A percentile compares a stretch with the other conserved stretches of the same genome.
These are phyloP conservation scores for Tolypocladium sp. DNA, from an alignment of 2,329 filamentous ascomycete genomes.

Conservation along the genomic window DNA sequence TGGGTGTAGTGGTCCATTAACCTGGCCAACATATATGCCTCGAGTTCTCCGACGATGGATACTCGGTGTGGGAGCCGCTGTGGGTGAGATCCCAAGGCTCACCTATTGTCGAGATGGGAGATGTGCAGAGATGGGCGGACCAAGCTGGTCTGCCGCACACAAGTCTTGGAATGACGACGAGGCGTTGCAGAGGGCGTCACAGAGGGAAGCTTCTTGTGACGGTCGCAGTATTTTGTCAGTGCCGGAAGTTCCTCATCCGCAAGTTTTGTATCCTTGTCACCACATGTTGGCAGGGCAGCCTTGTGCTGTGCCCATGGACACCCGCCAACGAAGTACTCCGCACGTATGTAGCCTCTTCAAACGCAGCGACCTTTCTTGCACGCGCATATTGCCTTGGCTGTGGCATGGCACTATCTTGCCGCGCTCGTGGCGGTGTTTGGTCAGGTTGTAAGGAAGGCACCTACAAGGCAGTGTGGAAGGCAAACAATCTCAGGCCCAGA, in stretches of 20 bases:
- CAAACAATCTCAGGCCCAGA: not conserved
- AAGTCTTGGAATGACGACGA: not conserved
- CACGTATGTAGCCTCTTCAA: not conserved
- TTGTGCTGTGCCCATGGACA: not conserved
- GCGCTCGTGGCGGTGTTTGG: too few species aligned
- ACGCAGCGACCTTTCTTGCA: not conserved
- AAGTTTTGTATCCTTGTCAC: not conserved
- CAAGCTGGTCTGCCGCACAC: too few species aligned
- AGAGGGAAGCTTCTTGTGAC: too few species aligned
- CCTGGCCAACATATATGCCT: constrained; percentile 47
- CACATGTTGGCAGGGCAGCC: not conserved
- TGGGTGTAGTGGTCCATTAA: constrained; percentile 66
- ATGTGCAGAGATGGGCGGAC: not conserved
- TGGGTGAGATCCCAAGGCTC: not conserved
- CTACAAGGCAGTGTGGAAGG: not conserved
- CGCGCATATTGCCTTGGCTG: too few species aligned
- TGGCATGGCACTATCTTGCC: too few species aligned
- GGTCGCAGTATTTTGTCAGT: not conserved
- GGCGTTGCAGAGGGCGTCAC: too few species aligned
- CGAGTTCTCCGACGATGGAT: not conserved
- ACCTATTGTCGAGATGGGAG: not conserved
- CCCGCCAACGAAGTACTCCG: not conserved
- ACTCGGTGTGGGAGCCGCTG: not conserved
- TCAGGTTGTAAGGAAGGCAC: too few species aligned
- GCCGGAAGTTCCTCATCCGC: not conserved